Evolutionary conservation across 129 eudicot species (phyloP), one percentile per base, ranked within the genome.

Genomic region (Helianthus tuberosus): DNA sequence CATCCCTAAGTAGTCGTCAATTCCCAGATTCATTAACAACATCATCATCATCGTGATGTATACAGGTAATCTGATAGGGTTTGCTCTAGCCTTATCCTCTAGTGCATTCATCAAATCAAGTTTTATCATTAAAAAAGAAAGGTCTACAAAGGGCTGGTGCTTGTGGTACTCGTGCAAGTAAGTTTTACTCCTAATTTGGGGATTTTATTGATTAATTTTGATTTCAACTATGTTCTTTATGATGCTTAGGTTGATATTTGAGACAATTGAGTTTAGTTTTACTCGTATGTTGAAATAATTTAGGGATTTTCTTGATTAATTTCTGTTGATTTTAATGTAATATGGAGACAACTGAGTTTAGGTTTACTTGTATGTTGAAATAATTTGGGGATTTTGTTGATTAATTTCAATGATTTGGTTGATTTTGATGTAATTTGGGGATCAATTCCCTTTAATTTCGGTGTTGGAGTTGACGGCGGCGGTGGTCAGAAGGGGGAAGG

Each of bases 21-120:
- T 36, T 46, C 11, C 60, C 3, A 61, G 70, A 61, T 71, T 47
- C 65, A 62, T 46, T 69, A 52, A 72, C 51, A 52, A 39, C 35
- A 29, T 0, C 29, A 25, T n/a, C 75, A 14, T 68, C 74, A 15
- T 46, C 71, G 43, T 79, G 78, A 92, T 93, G 98, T 89, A 73
- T 62, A 84, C 66, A 11, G 81, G 83, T 49, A 91, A 91, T 84
- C 72, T 84, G 72, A 73, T 85, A 62, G 98, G 98, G 74, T 88
- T 93, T 76, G 88, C 84, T 64, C 81, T 93, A 11, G 98, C 98
- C 12, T 89, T 88, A 13, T 90, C 93, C 20, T 93, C 98, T 0
- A 93, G 96, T 77, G 94, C 89, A 13, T 93, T 89, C 72, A 93
- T 93, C 68, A 96, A 96, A 75, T 85, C 92, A 64, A 93, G 98